Evolutionary conservation across 768 basidiomycete species (phyloP).

Genomic region (Neoboletus magnificus): DNA sequence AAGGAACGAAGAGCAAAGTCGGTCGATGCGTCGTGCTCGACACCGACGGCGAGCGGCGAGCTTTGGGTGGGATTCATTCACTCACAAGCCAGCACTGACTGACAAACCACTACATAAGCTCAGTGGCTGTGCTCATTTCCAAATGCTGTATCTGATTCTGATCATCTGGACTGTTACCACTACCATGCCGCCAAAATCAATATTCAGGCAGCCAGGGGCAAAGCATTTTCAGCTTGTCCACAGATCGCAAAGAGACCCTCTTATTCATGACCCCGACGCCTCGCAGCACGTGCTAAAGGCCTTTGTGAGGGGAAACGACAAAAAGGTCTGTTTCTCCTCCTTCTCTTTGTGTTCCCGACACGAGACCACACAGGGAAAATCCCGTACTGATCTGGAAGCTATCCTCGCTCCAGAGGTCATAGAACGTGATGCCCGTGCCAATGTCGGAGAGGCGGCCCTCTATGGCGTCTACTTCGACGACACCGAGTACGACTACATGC

Average conservation of each 20-base stretch:
- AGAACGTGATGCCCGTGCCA: conserved; percentile 44
- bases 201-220: conserved; percentile 86
- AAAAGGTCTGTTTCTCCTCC: conserved; percentile 47
- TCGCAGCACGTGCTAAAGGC: conserved; percentile 86
- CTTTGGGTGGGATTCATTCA: conserved; percentile 24
- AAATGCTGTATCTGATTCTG: background rate
- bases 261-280: conserved; percentile 90
- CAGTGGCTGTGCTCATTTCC: conserved; percentile 1
- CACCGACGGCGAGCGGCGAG: conserved; percentile 20
- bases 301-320: conserved; percentile 67
- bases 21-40: conserved; percentile 17
- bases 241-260: conserved; percentile 91
- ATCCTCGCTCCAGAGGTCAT: conserved; percentile 48
- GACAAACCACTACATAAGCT: conserved; percentile 31
- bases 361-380: conserved; percentile 59
- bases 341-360: background rate
- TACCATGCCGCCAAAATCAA: conserved; percentile 68
- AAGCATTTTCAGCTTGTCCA: conserved; percentile 97
- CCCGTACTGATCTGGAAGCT: conserved; percentile 75
- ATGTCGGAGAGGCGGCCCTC: conserved; percentile 80
- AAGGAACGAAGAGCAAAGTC: conserved; percentile 1
- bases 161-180: too few species aligned
- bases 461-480: conserved; percentile 97
- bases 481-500: conserved; percentile 97
- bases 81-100: conserved; percentile 23